These are phyloP conservation scores for Fusarium denticulatum DNA, from an alignment of 2,329 filamentous ascomycete genomes.

Conservation along the genomic window DNA sequence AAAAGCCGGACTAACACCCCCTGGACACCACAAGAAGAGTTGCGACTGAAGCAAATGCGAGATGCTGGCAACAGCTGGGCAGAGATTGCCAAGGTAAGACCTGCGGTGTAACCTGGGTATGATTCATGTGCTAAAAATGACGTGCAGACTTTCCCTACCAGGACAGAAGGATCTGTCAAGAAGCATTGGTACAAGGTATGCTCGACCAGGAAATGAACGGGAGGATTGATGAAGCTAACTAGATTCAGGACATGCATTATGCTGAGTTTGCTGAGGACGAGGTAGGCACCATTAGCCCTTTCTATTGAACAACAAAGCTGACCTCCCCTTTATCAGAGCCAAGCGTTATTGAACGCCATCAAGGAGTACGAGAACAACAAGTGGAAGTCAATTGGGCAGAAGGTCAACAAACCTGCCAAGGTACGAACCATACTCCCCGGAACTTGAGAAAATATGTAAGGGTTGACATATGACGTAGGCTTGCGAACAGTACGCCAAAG, in stretches of 20 bases:
- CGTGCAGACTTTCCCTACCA: slow-evolving; percentile 85
- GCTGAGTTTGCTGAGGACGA: slow-evolving; percentile 98
- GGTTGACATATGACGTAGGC: slow-evolving; percentile 46
- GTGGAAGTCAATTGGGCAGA: slow-evolving; percentile 97
- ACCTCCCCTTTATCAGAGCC: slow-evolving; percentile 63
- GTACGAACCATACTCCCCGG: slow-evolving; percentile 31
- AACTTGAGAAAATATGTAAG: not conserved
- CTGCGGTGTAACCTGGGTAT: not conserved
- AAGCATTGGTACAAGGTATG: slow-evolving; percentile 99
- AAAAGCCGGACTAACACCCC: slow-evolving; percentile 99
- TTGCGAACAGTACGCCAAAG: slow-evolving; percentile 88
- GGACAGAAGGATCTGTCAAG: slow-evolving; percentile 98
- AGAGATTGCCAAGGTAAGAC: slow-evolving; percentile 96
- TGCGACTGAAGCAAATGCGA: slow-evolving; percentile 91
- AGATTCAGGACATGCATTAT: slow-evolving; percentile 91
- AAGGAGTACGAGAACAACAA: slow-evolving; percentile 99
- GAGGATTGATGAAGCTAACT: slow-evolving; percentile 13
- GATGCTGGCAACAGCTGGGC: slow-evolving; percentile 95
- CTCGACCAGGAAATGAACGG: not conserved
- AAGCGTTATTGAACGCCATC: slow-evolving; percentile 88
- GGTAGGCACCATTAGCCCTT: slow-evolving; percentile 62
- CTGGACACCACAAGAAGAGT: slow-evolving; percentile 95
- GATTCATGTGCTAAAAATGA: slow-evolving; percentile 1
- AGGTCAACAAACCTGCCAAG: slow-evolving; percentile 98
- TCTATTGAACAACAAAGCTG: slow-evolving; percentile 27